Base-by-base conservation (phyloP, 345 rosid species). In the Streptanthus diversifolius region DNA sequence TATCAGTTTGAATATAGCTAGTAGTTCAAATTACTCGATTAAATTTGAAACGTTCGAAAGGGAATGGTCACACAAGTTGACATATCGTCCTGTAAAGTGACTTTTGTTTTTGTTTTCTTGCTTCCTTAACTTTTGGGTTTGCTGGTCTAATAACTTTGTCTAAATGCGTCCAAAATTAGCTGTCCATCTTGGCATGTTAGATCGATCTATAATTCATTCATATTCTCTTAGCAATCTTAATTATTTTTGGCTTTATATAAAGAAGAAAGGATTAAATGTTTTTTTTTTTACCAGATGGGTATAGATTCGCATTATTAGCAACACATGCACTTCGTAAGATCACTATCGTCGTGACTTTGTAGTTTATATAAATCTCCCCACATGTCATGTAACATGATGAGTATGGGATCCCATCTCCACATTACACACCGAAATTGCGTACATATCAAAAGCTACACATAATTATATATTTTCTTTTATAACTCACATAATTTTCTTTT, bases 331-430 rank as follows among this genome's bases (percentile, higher is more conserved):
- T 70, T 75, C 73, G 52, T 32, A 5, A 40, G 62, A 47, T 69
- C 70, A 80, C 77, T 56, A 75, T 76, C 79, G 54, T 68, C 79
- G 39, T 70, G 58, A 61, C 66, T 73, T 73, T 22, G 17, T 53
- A 69, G 43, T 66, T 75, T 78, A 44, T 32, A 66, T 17, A 19
- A 48, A 63, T 1, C 65, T 74, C 7, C 68, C 55, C 87, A 85
- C 89, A 78, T 82, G 89, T 68, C 72, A 82, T 68, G 64, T 80
- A 86, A 88, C 89, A 85, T 86, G 90, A 78, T 83, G 82, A 74
- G 75, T 74, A 70, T 74, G 81, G 79, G 73, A 73, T 78, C 72
- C 81, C 83, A 80, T 83, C 81, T 63, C 71, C 71, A 32, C 43
- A 49, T 9, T 53, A 60, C 57, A 41, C 59, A 52, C 27, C 15